Conservation (phyloP, 139 green algal species). For the Auxenochlorella pyrenoidosa region DNA sequence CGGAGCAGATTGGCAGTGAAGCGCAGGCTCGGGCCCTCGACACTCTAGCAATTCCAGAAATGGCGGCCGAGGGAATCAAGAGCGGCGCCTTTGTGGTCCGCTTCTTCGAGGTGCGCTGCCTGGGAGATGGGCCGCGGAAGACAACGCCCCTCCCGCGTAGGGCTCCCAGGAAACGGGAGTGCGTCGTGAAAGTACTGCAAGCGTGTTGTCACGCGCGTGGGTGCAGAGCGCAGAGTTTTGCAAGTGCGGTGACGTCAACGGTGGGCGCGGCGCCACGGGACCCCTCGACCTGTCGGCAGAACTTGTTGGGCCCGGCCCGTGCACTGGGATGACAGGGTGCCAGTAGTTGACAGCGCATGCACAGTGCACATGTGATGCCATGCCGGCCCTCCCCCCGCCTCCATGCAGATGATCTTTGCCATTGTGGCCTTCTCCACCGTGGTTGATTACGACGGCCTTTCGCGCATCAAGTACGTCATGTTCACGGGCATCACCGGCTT, state of each 20-base stretch:
- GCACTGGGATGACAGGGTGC: too few relatives aligned
- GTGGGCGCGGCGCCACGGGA: too few relatives aligned
- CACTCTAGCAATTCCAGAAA: too few relatives aligned
- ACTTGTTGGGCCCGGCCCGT: too few relatives aligned
- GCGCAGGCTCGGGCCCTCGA: too few relatives aligned
- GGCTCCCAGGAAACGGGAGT: not conserved
- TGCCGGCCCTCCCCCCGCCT: too few relatives aligned
- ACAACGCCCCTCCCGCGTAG: not conserved
- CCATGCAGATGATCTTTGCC: constrained; percentile 11
- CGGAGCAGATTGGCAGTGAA: too few relatives aligned
- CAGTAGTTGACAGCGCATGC: too few relatives aligned
- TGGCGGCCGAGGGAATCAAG: constrained; percentile 3
- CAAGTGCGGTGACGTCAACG: too few relatives aligned
- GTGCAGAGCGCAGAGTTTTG: too few relatives aligned
- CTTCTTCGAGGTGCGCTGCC: constrained; percentile 1
- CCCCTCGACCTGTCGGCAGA: too few relatives aligned
- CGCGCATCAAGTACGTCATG: constrained; percentile 24
- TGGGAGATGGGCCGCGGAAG: not conserved
- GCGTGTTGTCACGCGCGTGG: too few relatives aligned
- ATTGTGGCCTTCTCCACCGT: constrained; percentile 32
- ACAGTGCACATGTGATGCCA: not conserved
- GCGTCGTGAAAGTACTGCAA: not conserved
- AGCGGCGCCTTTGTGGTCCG: constrained; percentile 4
- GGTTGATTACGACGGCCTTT: not conserved
- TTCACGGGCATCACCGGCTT: constrained; percentile 31